Evolutionary conservation across 208 protist genomes (phyloP).

Genomic region (Trypanosoma rangeli): DNA sequence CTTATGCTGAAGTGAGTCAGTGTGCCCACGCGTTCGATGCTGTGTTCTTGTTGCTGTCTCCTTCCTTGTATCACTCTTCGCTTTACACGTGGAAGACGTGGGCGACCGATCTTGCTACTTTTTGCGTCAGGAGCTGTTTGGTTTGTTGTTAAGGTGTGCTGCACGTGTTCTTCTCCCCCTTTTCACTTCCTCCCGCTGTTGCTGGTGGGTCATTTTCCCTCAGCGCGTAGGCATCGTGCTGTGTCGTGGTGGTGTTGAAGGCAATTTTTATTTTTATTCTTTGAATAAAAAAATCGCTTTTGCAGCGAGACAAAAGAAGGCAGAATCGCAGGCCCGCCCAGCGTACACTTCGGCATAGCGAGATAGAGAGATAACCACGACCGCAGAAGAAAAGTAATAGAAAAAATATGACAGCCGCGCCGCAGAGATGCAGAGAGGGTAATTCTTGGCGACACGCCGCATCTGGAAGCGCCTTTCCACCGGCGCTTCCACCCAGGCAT

Average conservation of each 20-base stretch:
- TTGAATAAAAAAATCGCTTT: too few species aligned
- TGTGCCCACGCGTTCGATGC: not conserved
- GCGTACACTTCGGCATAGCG: not conserved
- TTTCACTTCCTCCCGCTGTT: not conserved
- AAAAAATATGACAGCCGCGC: not conserved
- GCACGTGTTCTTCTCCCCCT: not conserved
- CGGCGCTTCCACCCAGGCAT: slow-evolving; percentile 16
- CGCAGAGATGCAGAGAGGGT: not conserved
- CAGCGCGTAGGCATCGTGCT: too few species aligned
- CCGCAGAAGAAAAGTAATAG: slow-evolving; percentile 5
- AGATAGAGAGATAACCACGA: slow-evolving; percentile 7
- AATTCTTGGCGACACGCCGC: slow-evolving; percentile 11
- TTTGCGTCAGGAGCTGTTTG: too few species aligned
- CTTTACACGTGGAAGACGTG: not conserved
- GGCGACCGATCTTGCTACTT: too few species aligned
- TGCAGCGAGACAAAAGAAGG: not conserved
- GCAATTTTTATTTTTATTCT: too few species aligned
- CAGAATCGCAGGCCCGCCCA: not conserved
- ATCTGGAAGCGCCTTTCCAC: slow-evolving; percentile 24
- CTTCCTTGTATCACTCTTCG: not conserved
- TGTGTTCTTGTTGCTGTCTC: slow-evolving; percentile 5
- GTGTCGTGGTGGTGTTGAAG: too few species aligned
- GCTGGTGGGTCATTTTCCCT: not conserved
- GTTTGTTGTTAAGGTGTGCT: not conserved
- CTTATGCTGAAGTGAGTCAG: not conserved